Conservation (phyloP, 2,329 filamentous ascomycete genomes). For the Fusarium xyrophilum region DNA sequence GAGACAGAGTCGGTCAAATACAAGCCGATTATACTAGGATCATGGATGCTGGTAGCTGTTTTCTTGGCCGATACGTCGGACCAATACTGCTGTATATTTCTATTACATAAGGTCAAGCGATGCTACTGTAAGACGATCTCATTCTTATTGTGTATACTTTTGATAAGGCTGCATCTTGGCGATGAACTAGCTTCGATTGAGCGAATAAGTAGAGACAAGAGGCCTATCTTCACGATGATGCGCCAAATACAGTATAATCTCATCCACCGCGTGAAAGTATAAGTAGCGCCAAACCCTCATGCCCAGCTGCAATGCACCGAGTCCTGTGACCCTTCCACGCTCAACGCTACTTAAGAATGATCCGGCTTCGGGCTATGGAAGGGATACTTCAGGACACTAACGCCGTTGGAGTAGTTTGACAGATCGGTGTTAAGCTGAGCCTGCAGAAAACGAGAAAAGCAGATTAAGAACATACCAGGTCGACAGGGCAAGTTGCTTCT, state of each 20-base stretch:
- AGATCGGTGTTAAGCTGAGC: background rate
- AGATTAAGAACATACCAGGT: background rate
- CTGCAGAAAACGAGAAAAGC: background rate
- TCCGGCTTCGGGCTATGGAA: constrained; percentile 4
- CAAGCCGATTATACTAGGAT: background rate
- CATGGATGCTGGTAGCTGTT: background rate
- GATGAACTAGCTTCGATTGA: background rate
- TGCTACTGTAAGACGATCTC: background rate
- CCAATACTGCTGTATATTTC: background rate
- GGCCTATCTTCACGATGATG: too few species aligned
- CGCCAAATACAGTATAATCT: fast-evolving
- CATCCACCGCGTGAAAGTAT: background rate
- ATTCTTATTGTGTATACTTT: background rate
- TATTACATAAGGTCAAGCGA: background rate
- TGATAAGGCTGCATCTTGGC: background rate
- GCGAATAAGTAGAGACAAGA: background rate
- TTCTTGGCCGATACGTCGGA: background rate
- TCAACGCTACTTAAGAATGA: background rate
- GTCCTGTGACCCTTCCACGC: too few species aligned
- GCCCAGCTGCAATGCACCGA: too few species aligned
- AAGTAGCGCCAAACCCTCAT: background rate
- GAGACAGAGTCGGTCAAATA: background rate
- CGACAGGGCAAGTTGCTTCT: background rate
- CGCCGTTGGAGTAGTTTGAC: background rate
- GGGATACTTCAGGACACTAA: background rate